Evolutionary conservation across 2,329 filamentous ascomycete species (phyloP).

Genomic region (Botryotinia calthae): DNA sequence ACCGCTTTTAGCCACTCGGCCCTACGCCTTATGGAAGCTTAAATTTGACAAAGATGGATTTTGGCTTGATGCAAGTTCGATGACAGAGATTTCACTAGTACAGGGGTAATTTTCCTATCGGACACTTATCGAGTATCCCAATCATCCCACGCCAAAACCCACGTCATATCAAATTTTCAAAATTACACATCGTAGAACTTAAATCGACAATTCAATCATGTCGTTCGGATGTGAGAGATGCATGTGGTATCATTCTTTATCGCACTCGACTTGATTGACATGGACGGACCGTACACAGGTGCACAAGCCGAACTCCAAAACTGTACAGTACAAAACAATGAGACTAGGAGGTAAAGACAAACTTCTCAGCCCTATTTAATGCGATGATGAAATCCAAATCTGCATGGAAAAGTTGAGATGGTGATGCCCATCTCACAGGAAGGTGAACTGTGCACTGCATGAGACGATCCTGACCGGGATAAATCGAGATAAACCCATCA

Average conservation of each 20-base stretch:
- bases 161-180: not conserved
- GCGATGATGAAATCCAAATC: not conserved
- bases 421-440: constrained; percentile 8
- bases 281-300: not conserved
- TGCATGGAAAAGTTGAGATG: constrained; percentile 11
- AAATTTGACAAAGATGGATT: constrained; percentile 13
- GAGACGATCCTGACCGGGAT: not conserved
- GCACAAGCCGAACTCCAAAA: not conserved
- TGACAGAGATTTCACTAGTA: constrained; percentile 14
- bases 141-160: not conserved
- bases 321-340: not conserved
- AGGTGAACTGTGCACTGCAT: constrained; percentile 18
- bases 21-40: constrained; percentile 16
- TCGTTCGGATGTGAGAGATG: not conserved
- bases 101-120: constrained; percentile 13
- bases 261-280: constrained; percentile 8
- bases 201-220: not conserved
- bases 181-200: not conserved
- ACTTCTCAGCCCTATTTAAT: constrained; percentile 17
- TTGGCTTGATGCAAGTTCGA: constrained; percentile 10
- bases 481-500: not conserved
- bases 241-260: not conserved
- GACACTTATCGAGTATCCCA: constrained; percentile 12
- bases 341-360: constrained; percentile 3
- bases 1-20: constrained; percentile 17